A percentile compares a stretch with the other conserved stretches of the same genome.
Evolutionary conservation across 2,329 filamentous ascomycete species (phyloP).

Genomic region (Sporothrix sp.): DNA sequence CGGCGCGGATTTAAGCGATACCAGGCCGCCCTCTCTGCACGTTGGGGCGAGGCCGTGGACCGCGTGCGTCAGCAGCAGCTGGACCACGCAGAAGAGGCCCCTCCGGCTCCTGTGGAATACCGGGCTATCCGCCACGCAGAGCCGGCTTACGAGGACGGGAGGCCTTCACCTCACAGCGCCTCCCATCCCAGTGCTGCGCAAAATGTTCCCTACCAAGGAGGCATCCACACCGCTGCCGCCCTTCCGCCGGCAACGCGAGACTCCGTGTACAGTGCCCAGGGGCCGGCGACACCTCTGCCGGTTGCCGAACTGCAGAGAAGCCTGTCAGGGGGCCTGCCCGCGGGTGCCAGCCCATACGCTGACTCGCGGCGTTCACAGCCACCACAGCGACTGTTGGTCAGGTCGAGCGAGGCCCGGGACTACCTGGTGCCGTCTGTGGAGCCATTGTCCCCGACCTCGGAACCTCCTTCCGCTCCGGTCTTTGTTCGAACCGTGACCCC

Average conservation of each 20-base stretch:
- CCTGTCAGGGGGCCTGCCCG: not conserved
- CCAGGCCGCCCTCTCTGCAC: conserved; percentile 25
- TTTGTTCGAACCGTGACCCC: conserved; percentile 18
- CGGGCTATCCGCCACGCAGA: not conserved
- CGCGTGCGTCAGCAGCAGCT: conserved; percentile 20
- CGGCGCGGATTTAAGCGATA: conserved; percentile 38
- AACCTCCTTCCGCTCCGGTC: conserved; percentile 23
- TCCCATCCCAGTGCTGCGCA: not conserved
- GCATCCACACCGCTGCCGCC: not conserved
- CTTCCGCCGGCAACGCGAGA: too few relatives aligned
- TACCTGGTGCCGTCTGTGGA: conserved; percentile 31
- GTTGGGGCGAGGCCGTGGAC: conserved; percentile 26
- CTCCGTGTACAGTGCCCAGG: too few relatives aligned
- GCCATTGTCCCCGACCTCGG: conserved; percentile 26
- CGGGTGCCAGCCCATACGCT: not conserved
- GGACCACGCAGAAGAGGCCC: not conserved
- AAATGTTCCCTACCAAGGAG: not conserved
- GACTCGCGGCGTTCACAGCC: not conserved
- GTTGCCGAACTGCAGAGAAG: not conserved
- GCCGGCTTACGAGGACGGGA: not conserved
- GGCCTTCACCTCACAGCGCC: not conserved
- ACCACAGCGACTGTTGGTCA: conserved; percentile 6
- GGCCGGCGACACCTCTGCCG: too few relatives aligned
- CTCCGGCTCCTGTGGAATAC: not conserved
- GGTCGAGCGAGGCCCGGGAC: conserved; percentile 27